A percentile compares a stretch with the other conserved stretches of the same genome.
phyloP scores from a whole-genome alignment of 163 green algal species.

The Scenedesmus sp. region DNA sequence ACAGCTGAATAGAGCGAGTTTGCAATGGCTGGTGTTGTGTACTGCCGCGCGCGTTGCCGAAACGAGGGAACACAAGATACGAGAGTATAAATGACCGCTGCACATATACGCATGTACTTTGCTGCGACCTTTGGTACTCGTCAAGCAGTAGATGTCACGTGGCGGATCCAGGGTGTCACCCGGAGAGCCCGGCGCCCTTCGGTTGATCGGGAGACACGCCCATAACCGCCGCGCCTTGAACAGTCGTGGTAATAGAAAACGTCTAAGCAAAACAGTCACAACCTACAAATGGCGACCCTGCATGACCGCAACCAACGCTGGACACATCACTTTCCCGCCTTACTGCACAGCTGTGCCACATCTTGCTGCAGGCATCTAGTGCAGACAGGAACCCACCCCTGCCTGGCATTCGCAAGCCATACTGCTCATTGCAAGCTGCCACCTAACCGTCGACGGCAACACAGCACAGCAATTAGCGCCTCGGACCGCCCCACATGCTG shows the following conservation, averaged over 20 bases:
- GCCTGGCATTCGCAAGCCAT: neutral
- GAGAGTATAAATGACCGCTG: too few relatives aligned
- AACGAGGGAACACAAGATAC: too few relatives aligned
- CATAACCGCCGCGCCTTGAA: neutral
- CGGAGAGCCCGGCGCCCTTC: neutral
- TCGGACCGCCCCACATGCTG: constrained; percentile 24
- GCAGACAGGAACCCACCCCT: neutral
- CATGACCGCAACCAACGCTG: too few relatives aligned
- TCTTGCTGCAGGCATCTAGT: too few relatives aligned
- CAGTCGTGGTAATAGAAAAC: neutral
- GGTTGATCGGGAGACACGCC: neutral
- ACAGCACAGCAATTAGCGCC: neutral
- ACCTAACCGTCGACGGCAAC: neutral
- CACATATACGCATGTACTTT: too few relatives aligned
- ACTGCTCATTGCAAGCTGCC: neutral
- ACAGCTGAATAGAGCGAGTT: neutral
- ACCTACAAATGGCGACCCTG: too few relatives aligned
- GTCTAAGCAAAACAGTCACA: too few relatives aligned
- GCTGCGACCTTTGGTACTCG: too few relatives aligned
- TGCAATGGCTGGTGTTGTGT: neutral
- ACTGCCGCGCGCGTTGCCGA: neutral
- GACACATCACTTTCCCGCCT: too few relatives aligned
- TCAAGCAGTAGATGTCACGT: neutral
- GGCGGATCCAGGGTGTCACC: neutral
- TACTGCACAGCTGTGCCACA: too few relatives aligned